phyloP scores from a whole-genome alignment of 2,329 filamentous ascomycete genomes.

The Fusarium hainanense region DNA sequence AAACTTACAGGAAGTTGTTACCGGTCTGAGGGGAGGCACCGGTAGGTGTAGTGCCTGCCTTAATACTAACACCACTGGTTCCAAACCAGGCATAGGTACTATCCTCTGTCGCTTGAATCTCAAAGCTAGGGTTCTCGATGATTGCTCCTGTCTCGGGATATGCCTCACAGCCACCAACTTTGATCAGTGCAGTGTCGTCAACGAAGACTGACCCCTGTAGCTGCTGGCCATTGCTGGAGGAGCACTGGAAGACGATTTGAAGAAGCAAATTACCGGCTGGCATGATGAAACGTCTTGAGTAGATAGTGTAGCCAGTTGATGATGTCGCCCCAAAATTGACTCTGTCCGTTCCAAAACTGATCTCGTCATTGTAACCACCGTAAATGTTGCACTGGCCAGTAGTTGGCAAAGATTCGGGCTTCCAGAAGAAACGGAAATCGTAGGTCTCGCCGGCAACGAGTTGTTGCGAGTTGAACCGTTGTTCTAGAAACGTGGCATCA shows the following conservation, averaged over 20 bases:
- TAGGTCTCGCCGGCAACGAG: not conserved
- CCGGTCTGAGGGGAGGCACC: not conserved
- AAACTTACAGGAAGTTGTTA: not conserved
- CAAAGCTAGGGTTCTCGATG: constrained; percentile 8
- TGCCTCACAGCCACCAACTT: constrained; percentile 1
- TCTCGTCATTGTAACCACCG: not conserved
- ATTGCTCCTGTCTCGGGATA: constrained; percentile 4
- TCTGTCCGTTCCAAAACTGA: fast-evolving
- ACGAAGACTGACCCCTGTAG: not conserved
- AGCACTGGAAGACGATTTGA: not conserved
- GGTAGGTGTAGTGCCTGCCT: too few relatives aligned
- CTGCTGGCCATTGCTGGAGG: not conserved
- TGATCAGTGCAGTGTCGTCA: constrained; percentile 8
- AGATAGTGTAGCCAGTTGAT: constrained; percentile 1
- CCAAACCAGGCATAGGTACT: constrained; percentile 17
- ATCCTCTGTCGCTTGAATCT: not conserved
- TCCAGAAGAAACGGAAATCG: constrained; percentile 19
- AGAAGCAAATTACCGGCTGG: fast-evolving
- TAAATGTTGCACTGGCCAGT: not conserved
- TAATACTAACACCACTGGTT: not conserved
- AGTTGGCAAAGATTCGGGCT: not conserved
- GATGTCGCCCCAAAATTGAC: not conserved
- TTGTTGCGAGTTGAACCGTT: fast-evolving
- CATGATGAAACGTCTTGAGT: not conserved
- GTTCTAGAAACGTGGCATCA: not conserved